Conservation (phyloP, 2,329 filamentous ascomycete species). For the Colletotrichum aenigma region DNA sequence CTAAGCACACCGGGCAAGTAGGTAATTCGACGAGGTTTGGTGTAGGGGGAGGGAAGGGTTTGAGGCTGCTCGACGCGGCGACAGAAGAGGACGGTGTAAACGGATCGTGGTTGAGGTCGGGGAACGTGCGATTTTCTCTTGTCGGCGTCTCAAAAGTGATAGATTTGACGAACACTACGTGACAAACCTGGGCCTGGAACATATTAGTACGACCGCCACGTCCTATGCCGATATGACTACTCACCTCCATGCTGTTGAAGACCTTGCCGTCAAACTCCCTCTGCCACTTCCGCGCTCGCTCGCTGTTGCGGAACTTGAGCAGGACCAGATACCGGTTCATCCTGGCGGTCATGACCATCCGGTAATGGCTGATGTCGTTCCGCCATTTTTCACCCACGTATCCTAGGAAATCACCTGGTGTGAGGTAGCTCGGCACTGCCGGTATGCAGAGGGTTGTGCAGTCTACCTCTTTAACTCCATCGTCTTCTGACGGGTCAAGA, state of each 20-base stretch:
- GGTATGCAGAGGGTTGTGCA: conserved; percentile 92
- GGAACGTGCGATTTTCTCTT: conserved; percentile 53
- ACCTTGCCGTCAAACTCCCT: conserved; percentile 89
- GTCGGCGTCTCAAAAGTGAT: conserved; percentile 80
- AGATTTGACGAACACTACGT: conserved; percentile 92
- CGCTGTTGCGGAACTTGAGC: conserved; percentile 85
- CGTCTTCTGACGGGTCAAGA: conserved; percentile 29
- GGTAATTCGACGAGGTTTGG: conserved; percentile 88
- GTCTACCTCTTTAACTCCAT: conserved; percentile 54
- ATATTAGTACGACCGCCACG: conserved; percentile 16
- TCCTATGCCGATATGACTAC: conserved; percentile 1
- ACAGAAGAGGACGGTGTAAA: conserved; percentile 58
- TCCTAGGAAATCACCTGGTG: conserved; percentile 86
- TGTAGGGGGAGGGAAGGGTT: conserved; percentile 70
- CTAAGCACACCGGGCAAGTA: conserved; percentile 94
- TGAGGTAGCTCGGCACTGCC: conserved; percentile 92
- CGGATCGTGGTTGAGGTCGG: conserved; percentile 65
- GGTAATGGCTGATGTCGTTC: conserved; percentile 87
- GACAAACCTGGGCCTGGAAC: conserved; percentile 80
- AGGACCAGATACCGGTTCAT: conserved; percentile 94
- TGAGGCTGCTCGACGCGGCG: conserved; percentile 49
- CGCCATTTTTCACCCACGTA: conserved; percentile 90
- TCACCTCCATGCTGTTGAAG: conserved; percentile 89
- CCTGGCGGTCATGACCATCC: conserved; percentile 88
- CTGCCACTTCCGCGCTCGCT: conserved; percentile 79